phyloP scores from a whole-genome alignment of 1,284 basidiomycete species.

The Tremellales sp. region DNA sequence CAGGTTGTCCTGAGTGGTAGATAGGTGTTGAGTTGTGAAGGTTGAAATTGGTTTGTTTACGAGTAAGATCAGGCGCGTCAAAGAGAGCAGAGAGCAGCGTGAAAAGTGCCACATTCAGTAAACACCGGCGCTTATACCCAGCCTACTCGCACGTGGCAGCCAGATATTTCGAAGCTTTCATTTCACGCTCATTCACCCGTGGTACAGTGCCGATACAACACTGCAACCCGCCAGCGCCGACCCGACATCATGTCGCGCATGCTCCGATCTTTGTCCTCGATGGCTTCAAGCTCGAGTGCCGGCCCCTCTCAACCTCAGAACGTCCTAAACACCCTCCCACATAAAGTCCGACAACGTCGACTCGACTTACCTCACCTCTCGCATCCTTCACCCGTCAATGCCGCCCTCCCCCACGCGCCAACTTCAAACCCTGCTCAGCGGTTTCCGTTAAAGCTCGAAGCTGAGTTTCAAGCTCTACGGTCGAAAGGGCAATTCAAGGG shows the following conservation, averaged over 20 bases:
- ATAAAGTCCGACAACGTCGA: conserved; percentile 32
- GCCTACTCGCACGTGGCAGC: too few relatives aligned
- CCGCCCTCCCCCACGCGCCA: background rate
- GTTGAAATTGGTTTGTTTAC: conserved; percentile 1
- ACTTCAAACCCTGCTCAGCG: conserved; percentile 4
- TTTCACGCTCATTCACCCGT: too few relatives aligned
- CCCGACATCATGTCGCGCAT: conserved; percentile 45
- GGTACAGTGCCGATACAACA: too few relatives aligned
- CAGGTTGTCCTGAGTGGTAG: too few relatives aligned
- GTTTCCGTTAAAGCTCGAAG: conserved; percentile 34
- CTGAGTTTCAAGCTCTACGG: conserved; percentile 35
- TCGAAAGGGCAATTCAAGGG: conserved; percentile 23
- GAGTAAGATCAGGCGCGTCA: background rate
- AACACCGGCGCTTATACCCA: too few relatives aligned
- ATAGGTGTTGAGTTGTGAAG: too few relatives aligned
- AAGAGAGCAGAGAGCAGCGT: background rate
- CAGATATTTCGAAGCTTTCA: too few relatives aligned
- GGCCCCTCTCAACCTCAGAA: conserved; percentile 17
- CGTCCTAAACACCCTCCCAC: conserved; percentile 24
- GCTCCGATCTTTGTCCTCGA: conserved; percentile 21
- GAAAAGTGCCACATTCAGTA: background rate
- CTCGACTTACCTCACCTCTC: conserved; percentile 17
- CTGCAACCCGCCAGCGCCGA: too few relatives aligned
- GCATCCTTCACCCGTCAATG: conserved; percentile 19
- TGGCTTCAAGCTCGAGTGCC: conserved; percentile 10